Conservation (phyloP, 1,284 basidiomycete species). For the Cerrena zonata region DNA sequence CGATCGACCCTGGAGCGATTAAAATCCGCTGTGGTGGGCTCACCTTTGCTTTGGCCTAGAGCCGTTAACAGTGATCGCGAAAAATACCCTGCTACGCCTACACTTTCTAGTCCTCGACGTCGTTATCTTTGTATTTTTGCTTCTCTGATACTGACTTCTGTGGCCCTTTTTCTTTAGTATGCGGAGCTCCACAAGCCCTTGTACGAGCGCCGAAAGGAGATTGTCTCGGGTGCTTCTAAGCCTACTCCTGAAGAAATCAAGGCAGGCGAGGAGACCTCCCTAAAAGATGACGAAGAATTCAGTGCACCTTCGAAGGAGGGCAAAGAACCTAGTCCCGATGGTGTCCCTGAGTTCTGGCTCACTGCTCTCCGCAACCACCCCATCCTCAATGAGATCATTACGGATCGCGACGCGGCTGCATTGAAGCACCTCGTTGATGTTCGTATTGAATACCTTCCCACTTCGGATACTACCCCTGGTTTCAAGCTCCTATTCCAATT, state of each 20-base stretch:
- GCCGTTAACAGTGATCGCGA: too few relatives aligned
- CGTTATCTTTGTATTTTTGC: constrained; percentile 2
- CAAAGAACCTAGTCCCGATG: constrained; percentile 35
- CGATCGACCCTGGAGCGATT: background rate
- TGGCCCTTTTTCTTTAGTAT: constrained; percentile 52
- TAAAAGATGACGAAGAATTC: constrained; percentile 66
- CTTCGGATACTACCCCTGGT: constrained; percentile 71
- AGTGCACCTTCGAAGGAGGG: constrained; percentile 48
- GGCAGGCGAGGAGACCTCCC: constrained; percentile 66
- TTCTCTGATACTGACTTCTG: constrained; percentile 13
- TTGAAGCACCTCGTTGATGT: constrained; percentile 67
- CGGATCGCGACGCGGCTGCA: constrained; percentile 83
- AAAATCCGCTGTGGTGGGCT: too few relatives aligned
- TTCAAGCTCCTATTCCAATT: constrained; percentile 90
- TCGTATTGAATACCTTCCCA: constrained; percentile 59
- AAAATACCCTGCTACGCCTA: too few relatives aligned
- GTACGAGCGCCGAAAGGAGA: constrained; percentile 80
- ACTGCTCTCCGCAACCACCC: constrained; percentile 91
- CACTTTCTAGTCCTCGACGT: background rate
- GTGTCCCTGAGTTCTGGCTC: constrained; percentile 97
- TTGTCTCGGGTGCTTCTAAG: constrained; percentile 74
- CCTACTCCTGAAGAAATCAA: constrained; percentile 82
- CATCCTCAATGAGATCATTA: constrained; percentile 84
- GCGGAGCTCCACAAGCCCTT: constrained; percentile 79
- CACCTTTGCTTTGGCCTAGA: too few relatives aligned